Conservation (phyloP, 805 yeast species). For the Starmerella floris region DNA sequence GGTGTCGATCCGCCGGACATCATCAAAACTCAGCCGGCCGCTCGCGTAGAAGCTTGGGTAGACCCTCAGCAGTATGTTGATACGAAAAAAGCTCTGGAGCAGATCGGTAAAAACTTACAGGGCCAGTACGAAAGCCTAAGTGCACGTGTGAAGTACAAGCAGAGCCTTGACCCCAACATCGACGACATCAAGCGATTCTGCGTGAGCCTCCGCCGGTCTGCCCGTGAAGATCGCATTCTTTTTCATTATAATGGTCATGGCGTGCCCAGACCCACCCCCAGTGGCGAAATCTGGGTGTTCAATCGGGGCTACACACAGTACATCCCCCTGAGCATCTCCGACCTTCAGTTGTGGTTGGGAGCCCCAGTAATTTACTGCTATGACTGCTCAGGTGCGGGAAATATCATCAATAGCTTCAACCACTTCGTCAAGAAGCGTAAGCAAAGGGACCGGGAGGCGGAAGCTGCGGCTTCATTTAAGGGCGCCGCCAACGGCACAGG, state of each 20-base stretch:
- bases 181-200: constrained; percentile 91
- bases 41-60: constrained; percentile 83
- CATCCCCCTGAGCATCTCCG: constrained; percentile 90
- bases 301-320: constrained; percentile 95
- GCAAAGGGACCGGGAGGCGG: constrained; percentile 35
- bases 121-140: constrained; percentile 81
- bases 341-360: constrained; percentile 92
- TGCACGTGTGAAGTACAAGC: constrained; percentile 77
- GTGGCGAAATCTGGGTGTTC: constrained; percentile 98
- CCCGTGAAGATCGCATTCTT: constrained; percentile 82
- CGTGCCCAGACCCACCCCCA: constrained; percentile 90
- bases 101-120: constrained; percentile 78
- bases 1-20: constrained; percentile 98
- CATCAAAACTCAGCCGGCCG: constrained; percentile 83
- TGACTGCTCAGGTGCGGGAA: constrained; percentile 91
- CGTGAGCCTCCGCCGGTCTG: constrained; percentile 72
- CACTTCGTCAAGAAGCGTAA: constrained; percentile 80
- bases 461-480: not conserved
- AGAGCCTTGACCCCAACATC: constrained; percentile 83
- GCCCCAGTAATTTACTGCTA: constrained; percentile 93
- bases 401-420: constrained; percentile 77
- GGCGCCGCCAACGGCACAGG: not conserved
- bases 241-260: constrained; percentile 98
- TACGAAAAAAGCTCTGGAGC: constrained; percentile 79
- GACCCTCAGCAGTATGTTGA: constrained; percentile 75